Evolutionary conservation across 345 rosid genomes (phyloP).

Genomic region (Salix caprea): DNA sequence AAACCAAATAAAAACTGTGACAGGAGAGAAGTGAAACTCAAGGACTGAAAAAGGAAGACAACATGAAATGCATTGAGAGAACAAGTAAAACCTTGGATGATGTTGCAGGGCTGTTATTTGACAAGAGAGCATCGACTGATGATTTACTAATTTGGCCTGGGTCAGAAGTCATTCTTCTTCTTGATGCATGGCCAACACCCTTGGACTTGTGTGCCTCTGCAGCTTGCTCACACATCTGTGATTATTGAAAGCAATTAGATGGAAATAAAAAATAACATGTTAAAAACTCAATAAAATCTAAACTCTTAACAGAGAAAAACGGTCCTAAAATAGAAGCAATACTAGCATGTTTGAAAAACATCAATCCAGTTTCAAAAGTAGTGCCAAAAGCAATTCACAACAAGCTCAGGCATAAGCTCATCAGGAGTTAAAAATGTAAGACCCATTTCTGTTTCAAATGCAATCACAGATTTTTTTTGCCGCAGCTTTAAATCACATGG

Average conservation of each 20-base stretch:
- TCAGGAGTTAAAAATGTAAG: no score
- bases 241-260: slow-evolving; percentile 6
- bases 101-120: slow-evolving; percentile 42
- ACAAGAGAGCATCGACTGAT: slow-evolving; percentile 87
- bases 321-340: no score
- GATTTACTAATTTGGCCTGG: slow-evolving; percentile 58
- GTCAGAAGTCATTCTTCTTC: slow-evolving; percentile 73
- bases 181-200: slow-evolving; percentile 50
- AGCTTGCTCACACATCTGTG: slow-evolving; percentile 96
- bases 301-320: no score
- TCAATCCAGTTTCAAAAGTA: neutral
- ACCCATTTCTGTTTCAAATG: neutral
- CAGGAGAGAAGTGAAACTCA: neutral
- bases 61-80: neutral
- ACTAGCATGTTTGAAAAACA: no score
- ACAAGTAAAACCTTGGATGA: slow-evolving; percentile 53
- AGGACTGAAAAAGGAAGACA: neutral
- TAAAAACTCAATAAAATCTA: neutral
- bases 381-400: no score
- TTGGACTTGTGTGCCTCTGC: slow-evolving; percentile 93
- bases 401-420: no score
- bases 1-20: neutral
- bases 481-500: neutral
- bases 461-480: neutral
- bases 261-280: neutral